phyloP scores from a whole-genome alignment of 1,139 yeast species.

The Geotrichum europaeum region DNA sequence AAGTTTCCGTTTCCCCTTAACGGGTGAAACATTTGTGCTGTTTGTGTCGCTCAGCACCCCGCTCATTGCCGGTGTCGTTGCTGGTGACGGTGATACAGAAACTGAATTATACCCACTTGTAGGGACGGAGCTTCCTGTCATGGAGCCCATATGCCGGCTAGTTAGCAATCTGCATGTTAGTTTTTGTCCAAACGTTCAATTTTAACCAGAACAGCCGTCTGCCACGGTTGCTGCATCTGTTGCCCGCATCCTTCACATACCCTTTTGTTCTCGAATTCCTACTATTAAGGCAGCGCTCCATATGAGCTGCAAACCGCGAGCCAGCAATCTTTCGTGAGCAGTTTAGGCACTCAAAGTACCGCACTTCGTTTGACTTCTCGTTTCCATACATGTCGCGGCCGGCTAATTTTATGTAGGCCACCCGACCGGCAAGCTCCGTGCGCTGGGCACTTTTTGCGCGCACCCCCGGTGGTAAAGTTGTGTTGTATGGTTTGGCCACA shows the following conservation, averaged over 20 bases:
- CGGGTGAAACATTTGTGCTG: slow-evolving; percentile 20
- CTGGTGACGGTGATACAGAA: slow-evolving; percentile 18
- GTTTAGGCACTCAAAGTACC: slow-evolving; percentile 70
- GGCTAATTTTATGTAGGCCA: slow-evolving; percentile 27
- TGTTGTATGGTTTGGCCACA: slow-evolving; percentile 20
- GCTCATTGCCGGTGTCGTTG: slow-evolving; percentile 6
- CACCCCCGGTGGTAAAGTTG: slow-evolving; percentile 16
- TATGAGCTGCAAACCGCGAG: slow-evolving; percentile 85
- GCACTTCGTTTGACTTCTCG: slow-evolving; percentile 40
- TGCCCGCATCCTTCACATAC: slow-evolving; percentile 8
- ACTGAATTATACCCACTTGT: slow-evolving; percentile 21
- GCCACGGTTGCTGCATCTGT: not conserved
- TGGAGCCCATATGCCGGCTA: slow-evolving; percentile 1
- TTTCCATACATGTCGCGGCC: slow-evolving; percentile 50
- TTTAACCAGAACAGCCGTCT: not conserved
- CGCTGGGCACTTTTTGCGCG: slow-evolving; percentile 20
- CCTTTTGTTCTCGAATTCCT: slow-evolving; percentile 28
- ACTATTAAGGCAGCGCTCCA: slow-evolving; percentile 78
- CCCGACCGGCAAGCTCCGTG: slow-evolving; percentile 28
- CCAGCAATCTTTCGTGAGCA: slow-evolving; percentile 88
- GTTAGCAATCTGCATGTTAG: not conserved
- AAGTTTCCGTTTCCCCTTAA: slow-evolving; percentile 15
- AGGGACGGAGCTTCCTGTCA: slow-evolving; percentile 10
- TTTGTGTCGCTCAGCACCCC: not conserved
- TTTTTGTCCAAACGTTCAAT: not conserved